phyloP scores from a whole-genome alignment of 2,329 filamentous ascomycete species.

The Cadophora malorum region DNA sequence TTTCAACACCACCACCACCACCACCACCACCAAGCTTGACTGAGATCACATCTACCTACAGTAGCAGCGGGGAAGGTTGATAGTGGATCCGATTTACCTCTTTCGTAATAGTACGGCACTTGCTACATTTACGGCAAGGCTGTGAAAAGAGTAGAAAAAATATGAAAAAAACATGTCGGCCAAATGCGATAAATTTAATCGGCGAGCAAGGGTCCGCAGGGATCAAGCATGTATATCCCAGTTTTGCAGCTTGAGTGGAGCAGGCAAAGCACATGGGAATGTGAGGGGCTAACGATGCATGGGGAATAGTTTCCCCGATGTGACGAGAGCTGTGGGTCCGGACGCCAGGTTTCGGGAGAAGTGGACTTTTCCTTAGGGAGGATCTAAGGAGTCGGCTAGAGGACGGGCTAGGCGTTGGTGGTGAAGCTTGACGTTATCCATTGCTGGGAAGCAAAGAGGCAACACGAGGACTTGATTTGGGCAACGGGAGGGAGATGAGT shows the following conservation, averaged over 20 bases:
- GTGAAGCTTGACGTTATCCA: conserved; percentile 10
- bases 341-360: conserved; percentile 11
- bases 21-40: not conserved
- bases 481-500: not conserved
- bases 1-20: not conserved
- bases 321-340: conserved; percentile 10
- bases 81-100: not conserved
- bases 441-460: conserved; percentile 2
- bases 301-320: conserved; percentile 5
- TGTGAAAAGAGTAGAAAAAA: not conserved
- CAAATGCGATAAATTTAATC: not conserved
- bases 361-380: not conserved
- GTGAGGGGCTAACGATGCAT: not conserved
- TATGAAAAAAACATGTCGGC: not conserved
- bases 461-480: conserved; percentile 4
- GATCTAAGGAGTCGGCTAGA: not conserved
- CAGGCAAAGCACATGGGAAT: conserved; percentile 7
- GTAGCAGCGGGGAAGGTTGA: conserved; percentile 14
- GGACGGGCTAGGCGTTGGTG: not conserved
- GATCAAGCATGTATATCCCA: not conserved
- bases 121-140: conserved; percentile 12
- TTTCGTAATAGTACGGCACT: conserved; percentile 12
- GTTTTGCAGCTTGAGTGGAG: conserved; percentile 3
- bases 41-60: not conserved
- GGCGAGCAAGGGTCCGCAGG: conserved; percentile 6